Percentiles rank a stretch among this genome's conserved stretches.
Evolutionary conservation across 1,284 basidiomycete species (phyloP).

Genomic region (Trametes sp.): DNA sequence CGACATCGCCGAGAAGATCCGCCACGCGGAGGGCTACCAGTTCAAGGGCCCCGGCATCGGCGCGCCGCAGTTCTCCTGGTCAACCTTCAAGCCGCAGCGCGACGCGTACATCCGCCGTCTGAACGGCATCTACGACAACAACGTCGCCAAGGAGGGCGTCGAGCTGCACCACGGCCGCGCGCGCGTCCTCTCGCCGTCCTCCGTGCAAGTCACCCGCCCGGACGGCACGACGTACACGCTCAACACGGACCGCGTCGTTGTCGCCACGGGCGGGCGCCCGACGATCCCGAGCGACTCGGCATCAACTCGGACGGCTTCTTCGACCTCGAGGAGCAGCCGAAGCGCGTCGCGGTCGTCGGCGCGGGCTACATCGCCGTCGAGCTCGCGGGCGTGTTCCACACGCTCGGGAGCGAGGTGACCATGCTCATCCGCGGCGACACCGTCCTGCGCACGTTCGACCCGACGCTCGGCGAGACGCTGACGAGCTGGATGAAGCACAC

Average conservation of each 20-base stretch:
- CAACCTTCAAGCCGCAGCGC: slow-evolving; percentile 89
- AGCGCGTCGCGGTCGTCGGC: slow-evolving; percentile 92
- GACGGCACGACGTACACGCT: slow-evolving; percentile 75
- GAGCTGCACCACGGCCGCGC: slow-evolving; percentile 89
- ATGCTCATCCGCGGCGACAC: slow-evolving; percentile 90
- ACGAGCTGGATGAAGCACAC: slow-evolving; percentile 96
- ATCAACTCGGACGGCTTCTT: slow-evolving; percentile 98
- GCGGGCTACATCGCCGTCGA: slow-evolving; percentile 99
- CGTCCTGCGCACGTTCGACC: slow-evolving; percentile 94
- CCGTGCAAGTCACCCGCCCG: slow-evolving; percentile 71
- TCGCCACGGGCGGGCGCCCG: slow-evolving; percentile 91
- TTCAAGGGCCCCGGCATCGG: slow-evolving; percentile 60
- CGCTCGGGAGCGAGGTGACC: slow-evolving; percentile 90
- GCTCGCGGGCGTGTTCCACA: slow-evolving; percentile 88
- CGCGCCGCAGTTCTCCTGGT: slow-evolving; percentile 86
- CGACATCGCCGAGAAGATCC: slow-evolving; percentile 87
- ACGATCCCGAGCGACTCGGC: slow-evolving; percentile 87
- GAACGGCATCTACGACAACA: slow-evolving; percentile 92
- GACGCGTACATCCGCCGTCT: slow-evolving; percentile 94
- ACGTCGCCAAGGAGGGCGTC: slow-evolving; percentile 89
- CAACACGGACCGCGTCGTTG: slow-evolving; percentile 77
- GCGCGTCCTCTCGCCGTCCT: slow-evolving; percentile 69
- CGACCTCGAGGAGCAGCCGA: slow-evolving; percentile 88
- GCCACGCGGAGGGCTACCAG: slow-evolving; percentile 81
- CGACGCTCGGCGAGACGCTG: slow-evolving; percentile 84